Base-by-base conservation (phyloP, 1,139 yeast genomes). In the Saccharomyces hybrid region DNA sequence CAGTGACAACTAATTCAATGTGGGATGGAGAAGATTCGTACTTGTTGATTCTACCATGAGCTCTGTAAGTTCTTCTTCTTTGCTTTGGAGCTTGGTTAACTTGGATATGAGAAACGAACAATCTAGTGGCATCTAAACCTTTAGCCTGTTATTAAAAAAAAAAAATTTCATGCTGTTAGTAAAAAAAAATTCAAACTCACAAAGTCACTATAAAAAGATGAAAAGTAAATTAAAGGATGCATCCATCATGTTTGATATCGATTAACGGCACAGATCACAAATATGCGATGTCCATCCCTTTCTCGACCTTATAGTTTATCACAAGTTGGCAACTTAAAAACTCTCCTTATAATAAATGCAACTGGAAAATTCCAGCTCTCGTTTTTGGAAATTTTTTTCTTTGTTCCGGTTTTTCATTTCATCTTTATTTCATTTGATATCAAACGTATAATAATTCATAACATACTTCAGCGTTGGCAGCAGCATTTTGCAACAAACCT, bases 121-220 rank as follows among this genome's bases (percentile, higher is more conserved):
- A n/a, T n/a, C n/a, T n/a, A n/a, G n/a, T n/a, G n/a, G n/a, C n/a
- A n/a, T n/a, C n/a, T n/a, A n/a, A n/a, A n/a, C n/a, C n/a, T n/a
- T n/a, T n/a, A n/a, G n/a, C n/a, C n/a, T n/a, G n/a, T n/a, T n/a
- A 55, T 55, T 27, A 23, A 26, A 46, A 46, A 26, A 11, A 46
- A 7, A 31, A 31, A 31, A 14, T 13, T 4, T 16, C 9, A 7
- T 38, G 5, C 5, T 32, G 42, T 38, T 38, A 38, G 42, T 38
- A 38, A 38, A 38, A 34, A 34, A 38, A 16, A 38, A 8, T 38
- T 34, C 20, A 13, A 38, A 5, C 42, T 3, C 25, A 13, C 4
- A 4, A n/a, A 16, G 9, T 38, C 13, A 13, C 9, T n/a, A 9
- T 13, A 0, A 7, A 38, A 38, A 38, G 25, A 38, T 16, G 42